Percentiles rank a stretch among this genome's conserved stretches.
phyloP scores from a whole-genome alignment of 768 basidiomycete genomes.

The Tylopilus sp. region DNA sequence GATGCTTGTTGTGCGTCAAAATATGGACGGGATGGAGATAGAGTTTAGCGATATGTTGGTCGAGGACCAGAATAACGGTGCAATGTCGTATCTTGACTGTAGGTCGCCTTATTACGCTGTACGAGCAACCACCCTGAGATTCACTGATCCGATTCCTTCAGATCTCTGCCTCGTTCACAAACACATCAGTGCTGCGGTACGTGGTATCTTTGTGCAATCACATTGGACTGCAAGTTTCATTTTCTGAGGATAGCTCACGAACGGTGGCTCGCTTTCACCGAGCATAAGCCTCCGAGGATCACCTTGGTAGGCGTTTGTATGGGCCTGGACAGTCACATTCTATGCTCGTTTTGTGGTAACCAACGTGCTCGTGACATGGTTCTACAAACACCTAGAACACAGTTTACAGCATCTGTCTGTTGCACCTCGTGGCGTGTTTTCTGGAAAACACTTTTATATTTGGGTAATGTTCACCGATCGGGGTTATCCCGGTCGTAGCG shows the following conservation, averaged over 20 bases:
- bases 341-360: conserved; percentile 9
- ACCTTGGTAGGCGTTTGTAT: conserved; percentile 25
- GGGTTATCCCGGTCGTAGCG: not conserved
- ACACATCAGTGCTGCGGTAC: conserved; percentile 29
- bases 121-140: not conserved
- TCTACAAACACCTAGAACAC: conserved; percentile 6
- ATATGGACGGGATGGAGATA: conserved; percentile 88
- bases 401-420: conserved; percentile 1
- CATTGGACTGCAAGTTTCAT: conserved; percentile 1
- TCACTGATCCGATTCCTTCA: conserved; percentile 7
- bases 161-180: conserved; percentile 34
- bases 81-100: conserved; percentile 90
- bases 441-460: not conserved
- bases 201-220: conserved; percentile 1
- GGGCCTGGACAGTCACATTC: not conserved
- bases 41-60: conserved; percentile 97
- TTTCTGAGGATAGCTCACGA: conserved; percentile 26
- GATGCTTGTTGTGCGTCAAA: conserved; percentile 81
- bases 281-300: conserved; percentile 28
- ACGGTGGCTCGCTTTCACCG: conserved; percentile 28
- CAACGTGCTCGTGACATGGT: conserved; percentile 3
- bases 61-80: conserved; percentile 97
- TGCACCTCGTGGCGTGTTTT: not conserved
- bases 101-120: conserved; percentile 26
- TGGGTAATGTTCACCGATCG: not conserved